These are phyloP conservation scores for Earliella scabrosa DNA, from an alignment of 1,284 basidiomycete species.

Conservation along the genomic window DNA sequence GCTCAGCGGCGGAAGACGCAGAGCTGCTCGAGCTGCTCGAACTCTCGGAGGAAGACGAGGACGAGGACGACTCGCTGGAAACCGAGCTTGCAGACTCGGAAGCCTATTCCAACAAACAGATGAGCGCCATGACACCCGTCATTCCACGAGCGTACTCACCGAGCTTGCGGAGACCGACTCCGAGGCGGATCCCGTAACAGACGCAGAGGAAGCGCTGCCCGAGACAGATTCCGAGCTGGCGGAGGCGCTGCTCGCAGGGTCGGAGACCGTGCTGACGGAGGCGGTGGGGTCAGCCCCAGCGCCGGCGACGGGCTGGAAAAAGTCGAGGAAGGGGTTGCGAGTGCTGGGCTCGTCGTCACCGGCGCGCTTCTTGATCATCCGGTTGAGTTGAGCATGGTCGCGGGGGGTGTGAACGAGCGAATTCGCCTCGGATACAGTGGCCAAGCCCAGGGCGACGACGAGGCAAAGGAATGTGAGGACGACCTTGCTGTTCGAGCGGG, in stretches of 20 bases:
- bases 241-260: neutral
- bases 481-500: conserved; percentile 46
- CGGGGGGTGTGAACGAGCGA: conserved; percentile 45
- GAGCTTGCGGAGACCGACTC: neutral
- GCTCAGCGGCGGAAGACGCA: conserved; percentile 18
- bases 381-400: conserved; percentile 62
- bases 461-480: conserved; percentile 66
- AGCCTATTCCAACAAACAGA: too few species aligned
- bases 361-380: conserved; percentile 70
- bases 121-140: too few species aligned
- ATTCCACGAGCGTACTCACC: too few species aligned
- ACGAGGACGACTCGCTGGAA: neutral
- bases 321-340: conserved; percentile 5
- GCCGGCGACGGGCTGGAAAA: conserved; percentile 23
- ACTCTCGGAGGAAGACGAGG: neutral
- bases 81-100: neutral
- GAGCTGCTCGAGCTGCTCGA: conserved; percentile 22
- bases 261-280: conserved; percentile 6
- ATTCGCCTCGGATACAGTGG: conserved; percentile 49
- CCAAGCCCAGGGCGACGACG: conserved; percentile 54
- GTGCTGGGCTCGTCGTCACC: too few species aligned
- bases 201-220: too few species aligned
- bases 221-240: too few species aligned
- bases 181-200: neutral
- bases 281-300: conserved; percentile 26